phyloP scores from a whole-genome alignment of 73 alveolate genomes.

The Blepharisma stoltei region DNA sequence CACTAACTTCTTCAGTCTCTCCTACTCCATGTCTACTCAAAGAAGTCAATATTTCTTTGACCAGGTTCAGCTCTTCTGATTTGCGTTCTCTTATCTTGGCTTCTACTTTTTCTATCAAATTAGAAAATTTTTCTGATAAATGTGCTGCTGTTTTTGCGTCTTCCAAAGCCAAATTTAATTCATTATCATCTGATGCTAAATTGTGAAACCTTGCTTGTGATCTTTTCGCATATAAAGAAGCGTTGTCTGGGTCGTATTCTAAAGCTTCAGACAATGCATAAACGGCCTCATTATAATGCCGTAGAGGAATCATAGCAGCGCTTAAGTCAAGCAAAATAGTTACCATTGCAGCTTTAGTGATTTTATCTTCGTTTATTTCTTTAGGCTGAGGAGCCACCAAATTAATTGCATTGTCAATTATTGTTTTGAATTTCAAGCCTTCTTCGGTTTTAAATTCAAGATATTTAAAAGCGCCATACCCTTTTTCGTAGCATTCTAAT shows the following conservation, averaged over 20 bases:
- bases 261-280: conserved; percentile 9
- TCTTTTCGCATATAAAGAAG: neutral
- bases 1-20: neutral
- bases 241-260: neutral
- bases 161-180: neutral
- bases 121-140: neutral
- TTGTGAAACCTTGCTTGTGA: neutral
- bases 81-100: neutral
- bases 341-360: neutral
- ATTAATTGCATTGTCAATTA: neutral
- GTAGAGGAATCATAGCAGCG: neutral
- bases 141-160: neutral
- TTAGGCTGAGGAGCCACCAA: neutral
- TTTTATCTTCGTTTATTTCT: neutral
- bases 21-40: neutral
- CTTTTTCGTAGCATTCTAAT: conserved; percentile 20
- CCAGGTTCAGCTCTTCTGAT: neutral
- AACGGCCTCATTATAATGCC: conserved; percentile 12
- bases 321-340: neutral
- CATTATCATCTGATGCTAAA: neutral
- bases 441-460: conserved; percentile 13
- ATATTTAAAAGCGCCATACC: neutral
- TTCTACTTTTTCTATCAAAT: neutral
- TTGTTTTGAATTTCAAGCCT: neutral
- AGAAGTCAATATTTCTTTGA: neutral